These are phyloP conservation scores for Pouteria glomerata DNA, from an alignment of 148 eudicot species.

Conservation along the genomic window DNA sequence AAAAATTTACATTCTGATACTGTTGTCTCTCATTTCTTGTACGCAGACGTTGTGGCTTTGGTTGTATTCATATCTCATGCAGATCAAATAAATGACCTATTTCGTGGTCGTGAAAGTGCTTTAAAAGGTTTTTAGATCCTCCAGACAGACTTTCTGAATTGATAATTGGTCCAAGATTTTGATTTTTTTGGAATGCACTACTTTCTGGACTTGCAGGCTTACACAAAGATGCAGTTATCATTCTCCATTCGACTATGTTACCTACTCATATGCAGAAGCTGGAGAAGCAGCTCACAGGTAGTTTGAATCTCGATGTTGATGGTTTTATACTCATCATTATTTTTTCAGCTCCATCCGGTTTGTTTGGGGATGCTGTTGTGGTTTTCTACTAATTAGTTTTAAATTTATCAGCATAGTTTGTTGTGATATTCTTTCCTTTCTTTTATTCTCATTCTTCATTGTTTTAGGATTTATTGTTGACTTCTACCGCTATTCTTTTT, in stretches of 20 bases:
- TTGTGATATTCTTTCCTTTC: neutral
- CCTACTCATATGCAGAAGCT: conserved; percentile 58
- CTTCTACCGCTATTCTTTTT: neutral
- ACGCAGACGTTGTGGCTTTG: conserved; percentile 67
- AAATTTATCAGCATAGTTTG: neutral
- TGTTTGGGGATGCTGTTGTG: neutral
- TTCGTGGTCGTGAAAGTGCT: conserved; percentile 46
- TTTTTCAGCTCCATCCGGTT: neutral
- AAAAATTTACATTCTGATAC: neutral
- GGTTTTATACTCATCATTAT: neutral
- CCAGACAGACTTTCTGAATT: neutral
- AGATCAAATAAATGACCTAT: conserved; percentile 52
- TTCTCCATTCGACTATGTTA: conserved; percentile 46
- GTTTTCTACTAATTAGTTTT: neutral
- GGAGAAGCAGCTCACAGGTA: conserved; percentile 65
- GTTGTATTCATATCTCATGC: conserved; percentile 50
- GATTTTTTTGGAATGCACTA: conserved; percentile 2
- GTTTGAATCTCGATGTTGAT: neutral
- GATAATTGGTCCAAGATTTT: neutral
- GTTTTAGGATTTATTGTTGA: neutral
- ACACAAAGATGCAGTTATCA: conserved; percentile 47
- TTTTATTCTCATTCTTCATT: neutral
- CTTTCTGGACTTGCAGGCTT: conserved; percentile 43
- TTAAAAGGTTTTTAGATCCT: conserved; percentile 51
- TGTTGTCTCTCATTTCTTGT: neutral